Conservation (phyloP, 768 basidiomycete species). For the Mycena capillaripes region DNA sequence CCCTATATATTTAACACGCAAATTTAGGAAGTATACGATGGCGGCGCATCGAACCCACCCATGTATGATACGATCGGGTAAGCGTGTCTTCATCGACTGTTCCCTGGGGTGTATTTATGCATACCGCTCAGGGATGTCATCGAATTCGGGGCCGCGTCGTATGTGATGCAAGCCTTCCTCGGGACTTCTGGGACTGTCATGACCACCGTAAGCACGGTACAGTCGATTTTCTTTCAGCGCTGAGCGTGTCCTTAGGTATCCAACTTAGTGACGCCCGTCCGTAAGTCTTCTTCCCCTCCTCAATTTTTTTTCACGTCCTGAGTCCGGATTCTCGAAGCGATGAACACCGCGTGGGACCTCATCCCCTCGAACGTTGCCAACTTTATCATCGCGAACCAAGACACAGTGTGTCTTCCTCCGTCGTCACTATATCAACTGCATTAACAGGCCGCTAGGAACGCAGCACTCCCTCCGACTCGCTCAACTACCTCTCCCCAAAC, state of each 20-base stretch:
- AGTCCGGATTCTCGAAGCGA: conserved; percentile 20
- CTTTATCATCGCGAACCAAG: conserved; percentile 30
- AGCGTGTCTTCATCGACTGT: conserved; percentile 4
- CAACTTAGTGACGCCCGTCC: conserved; percentile 25
- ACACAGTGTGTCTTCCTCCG: conserved; percentile 22
- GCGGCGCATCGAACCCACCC: conserved; percentile 23
- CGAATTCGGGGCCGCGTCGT: conserved; percentile 26
- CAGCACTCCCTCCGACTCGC: conserved; percentile 23
- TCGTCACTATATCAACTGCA: not conserved
- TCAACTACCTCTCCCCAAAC: conserved; percentile 23
- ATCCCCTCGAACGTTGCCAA: conserved; percentile 24
- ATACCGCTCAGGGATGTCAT: conserved; percentile 25
- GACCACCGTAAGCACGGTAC: conserved; percentile 22
- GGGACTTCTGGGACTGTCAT: conserved; percentile 27
- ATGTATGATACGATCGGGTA: conserved; percentile 30
- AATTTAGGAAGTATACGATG: conserved; percentile 27
- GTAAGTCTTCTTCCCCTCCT: conserved; percentile 10
- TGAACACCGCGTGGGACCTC: conserved; percentile 30
- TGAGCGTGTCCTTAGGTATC: conserved; percentile 23
- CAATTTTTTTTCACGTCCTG: not conserved
- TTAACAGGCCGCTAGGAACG: conserved; percentile 23
- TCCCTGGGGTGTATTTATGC: conserved; percentile 8
- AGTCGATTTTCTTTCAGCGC: conserved; percentile 10
- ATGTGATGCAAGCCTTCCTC: conserved; percentile 27
- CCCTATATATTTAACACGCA: not conserved